Base-by-base conservation (phyloP, 139 green algal species). In the Chlorella sp. region DNA sequence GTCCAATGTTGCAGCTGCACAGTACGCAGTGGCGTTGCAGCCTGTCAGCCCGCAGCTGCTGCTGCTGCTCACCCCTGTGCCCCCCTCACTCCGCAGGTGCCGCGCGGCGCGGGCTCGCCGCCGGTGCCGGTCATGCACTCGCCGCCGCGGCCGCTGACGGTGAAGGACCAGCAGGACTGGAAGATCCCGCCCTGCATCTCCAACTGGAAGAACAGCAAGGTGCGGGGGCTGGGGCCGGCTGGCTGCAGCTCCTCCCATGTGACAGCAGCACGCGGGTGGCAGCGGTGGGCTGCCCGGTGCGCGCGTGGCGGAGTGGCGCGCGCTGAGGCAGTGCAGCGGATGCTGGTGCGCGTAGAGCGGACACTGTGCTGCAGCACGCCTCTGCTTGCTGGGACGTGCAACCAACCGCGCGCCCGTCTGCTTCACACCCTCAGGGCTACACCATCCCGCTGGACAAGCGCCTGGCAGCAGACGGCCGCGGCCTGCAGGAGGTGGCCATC, bases 371-470 rank as follows among this genome's bases (percentile, higher is more conserved):
- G n/a, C n/a, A n/a, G n/a, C n/a, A n/a, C n/a, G n/a, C n/a, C n/a
- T n/a, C n/a, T n/a, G n/a, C n/a, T n/a, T n/a, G n/a, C n/a, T n/a
- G n/a, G n/a, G n/a, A n/a, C n/a, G n/a, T n/a, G n/a, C n/a, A n/a
- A n/a, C n/a, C n/a, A n/a, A n/a, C n/a, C n/a, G n/a, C n/a, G n/a
- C n/a, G n/a, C n/a, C 58, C 24, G 0, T 20, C 41, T 16, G 16
- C 54, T 28, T 14, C 60, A 40, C 30, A 30, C 58, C 58, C 38
- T 54, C 92, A 97, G 92, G 97, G 97, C 79, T 99, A 99, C 93
- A 99, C 97, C 60, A 99, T 99, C 85, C 97, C 97, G 19, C 90
- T 99, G 89, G 97, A 99, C 92, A 99, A 99, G 93, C 93, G 97
- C 40, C 91, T 99, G 78, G 97, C 97, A 9, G 97, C 97, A 3